Percentiles rank a stretch among this genome's conserved stretches.
phyloP scores from a whole-genome alignment of 805 yeast genomes.

The Monosporozyma solicola region DNA sequence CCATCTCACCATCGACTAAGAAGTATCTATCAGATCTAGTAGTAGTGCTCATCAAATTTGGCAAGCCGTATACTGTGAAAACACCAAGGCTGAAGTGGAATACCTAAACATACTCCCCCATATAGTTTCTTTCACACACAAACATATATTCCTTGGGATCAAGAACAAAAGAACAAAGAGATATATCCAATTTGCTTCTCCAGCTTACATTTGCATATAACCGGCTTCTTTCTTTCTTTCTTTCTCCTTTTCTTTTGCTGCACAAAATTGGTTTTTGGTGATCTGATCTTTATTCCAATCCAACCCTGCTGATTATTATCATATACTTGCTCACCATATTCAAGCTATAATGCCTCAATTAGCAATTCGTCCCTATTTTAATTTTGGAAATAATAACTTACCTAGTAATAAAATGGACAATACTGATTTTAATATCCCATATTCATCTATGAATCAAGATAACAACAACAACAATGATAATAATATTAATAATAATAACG shows the following conservation, averaged over 20 bases:
- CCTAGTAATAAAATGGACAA: background rate
- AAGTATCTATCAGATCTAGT: background rate
- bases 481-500: background rate
- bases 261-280: background rate
- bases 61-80: background rate
- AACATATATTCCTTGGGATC: no score
- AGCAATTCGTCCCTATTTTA: constrained; percentile 1
- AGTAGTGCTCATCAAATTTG: background rate
- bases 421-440: background rate
- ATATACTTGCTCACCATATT: background rate
- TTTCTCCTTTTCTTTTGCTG: background rate
- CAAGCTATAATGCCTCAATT: constrained; percentile 2
- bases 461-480: background rate
- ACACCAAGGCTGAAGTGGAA: background rate
- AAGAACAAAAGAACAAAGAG: no score
- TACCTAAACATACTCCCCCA: no score
- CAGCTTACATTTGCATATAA: no score
- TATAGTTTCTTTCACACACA: no score
- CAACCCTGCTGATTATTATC: background rate
- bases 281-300: background rate
- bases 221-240: background rate
- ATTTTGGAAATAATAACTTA: background rate
- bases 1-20: no score
- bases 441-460: background rate
- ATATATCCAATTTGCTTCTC: no score